These are phyloP conservation scores for Ocimum tenuiflorum DNA, from an alignment of 257 asterid species.

Conservation along the genomic window DNA sequence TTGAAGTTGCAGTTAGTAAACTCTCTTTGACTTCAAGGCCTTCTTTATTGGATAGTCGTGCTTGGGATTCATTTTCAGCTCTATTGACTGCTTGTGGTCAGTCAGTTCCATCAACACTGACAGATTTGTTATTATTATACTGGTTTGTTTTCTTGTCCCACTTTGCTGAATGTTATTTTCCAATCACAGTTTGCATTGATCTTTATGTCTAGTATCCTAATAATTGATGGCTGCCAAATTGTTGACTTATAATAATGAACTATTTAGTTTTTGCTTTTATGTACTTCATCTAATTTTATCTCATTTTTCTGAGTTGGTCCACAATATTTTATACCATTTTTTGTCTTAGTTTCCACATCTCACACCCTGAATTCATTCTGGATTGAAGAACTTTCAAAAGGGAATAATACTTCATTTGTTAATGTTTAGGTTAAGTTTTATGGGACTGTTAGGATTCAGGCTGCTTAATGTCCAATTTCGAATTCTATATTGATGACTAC, in stretches of 20 bases:
- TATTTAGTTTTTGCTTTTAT: neutral
- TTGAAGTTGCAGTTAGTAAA: slow-evolving; percentile 50
- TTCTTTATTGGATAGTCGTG: slow-evolving; percentile 43
- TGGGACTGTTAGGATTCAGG: neutral
- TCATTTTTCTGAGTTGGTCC: slow-evolving; percentile 2
- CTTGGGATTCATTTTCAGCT: slow-evolving; percentile 67
- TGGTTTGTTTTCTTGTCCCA: slow-evolving; percentile 49
- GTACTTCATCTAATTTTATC: neutral
- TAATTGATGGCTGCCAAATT: slow-evolving; percentile 5
- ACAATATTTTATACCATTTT: neutral
- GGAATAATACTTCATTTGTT: neutral
- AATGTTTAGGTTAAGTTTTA: slow-evolving; percentile 7
- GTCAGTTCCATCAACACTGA: slow-evolving; percentile 52
- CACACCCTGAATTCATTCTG: neutral
- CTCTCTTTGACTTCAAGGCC: slow-evolving; percentile 63
- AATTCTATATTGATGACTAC: neutral
- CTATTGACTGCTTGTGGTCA: slow-evolving; percentile 85
- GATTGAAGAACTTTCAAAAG: neutral
- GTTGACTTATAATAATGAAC: neutral
- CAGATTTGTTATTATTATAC: slow-evolving; percentile 46
- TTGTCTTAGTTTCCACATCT: slow-evolving; percentile 2
- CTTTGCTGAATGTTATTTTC: slow-evolving; percentile 13
- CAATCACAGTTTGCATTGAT: slow-evolving; percentile 2
- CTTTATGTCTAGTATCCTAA: neutral
- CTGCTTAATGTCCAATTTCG: slow-evolving; percentile 12